These are phyloP conservation scores for Colletotrichum sp. DNA, from an alignment of 2,329 filamentous ascomycete genomes.

Conservation along the genomic window DNA sequence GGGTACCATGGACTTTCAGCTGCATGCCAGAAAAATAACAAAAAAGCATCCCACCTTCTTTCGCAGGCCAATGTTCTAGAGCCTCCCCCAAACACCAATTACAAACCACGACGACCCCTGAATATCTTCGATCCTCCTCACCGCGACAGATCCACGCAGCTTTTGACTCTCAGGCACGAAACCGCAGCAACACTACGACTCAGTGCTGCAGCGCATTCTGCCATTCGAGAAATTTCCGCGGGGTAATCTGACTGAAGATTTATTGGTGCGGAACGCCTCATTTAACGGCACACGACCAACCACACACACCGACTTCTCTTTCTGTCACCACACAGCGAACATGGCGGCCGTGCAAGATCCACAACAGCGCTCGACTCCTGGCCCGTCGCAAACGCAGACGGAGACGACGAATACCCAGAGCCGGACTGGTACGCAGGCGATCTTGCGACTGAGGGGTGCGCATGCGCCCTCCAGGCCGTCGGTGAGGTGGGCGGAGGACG, in stretches of 20 bases:
- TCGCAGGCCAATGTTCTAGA: background rate
- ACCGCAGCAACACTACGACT: background rate
- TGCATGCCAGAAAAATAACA: slow-evolving; percentile 11
- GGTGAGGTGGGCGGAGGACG: slow-evolving; percentile 92
- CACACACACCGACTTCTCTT: slow-evolving; percentile 6
- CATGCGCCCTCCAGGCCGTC: slow-evolving; percentile 55
- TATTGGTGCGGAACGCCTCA: background rate
- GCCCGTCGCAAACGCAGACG: slow-evolving; percentile 39
- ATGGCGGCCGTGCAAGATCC: slow-evolving; percentile 30
- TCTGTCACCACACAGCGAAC: background rate
- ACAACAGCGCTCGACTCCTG: slow-evolving; percentile 30
- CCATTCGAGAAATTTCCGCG: slow-evolving; percentile 7
- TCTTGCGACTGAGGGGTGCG: slow-evolving; percentile 59
- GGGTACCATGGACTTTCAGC: background rate
- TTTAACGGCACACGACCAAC: background rate
- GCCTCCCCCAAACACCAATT: background rate
- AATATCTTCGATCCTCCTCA: background rate
- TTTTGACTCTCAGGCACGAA: background rate
- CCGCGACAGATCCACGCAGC: background rate
- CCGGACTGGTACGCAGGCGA: slow-evolving; percentile 36
- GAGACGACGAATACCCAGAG: slow-evolving; percentile 29
- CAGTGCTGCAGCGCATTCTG: background rate
- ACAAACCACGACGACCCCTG: slow-evolving; percentile 5
- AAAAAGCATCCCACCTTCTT: slow-evolving; percentile 12
- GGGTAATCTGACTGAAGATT: background rate